phyloP scores from a whole-genome alignment of 306 rosid genomes.

The Fagus sylvatica region DNA sequence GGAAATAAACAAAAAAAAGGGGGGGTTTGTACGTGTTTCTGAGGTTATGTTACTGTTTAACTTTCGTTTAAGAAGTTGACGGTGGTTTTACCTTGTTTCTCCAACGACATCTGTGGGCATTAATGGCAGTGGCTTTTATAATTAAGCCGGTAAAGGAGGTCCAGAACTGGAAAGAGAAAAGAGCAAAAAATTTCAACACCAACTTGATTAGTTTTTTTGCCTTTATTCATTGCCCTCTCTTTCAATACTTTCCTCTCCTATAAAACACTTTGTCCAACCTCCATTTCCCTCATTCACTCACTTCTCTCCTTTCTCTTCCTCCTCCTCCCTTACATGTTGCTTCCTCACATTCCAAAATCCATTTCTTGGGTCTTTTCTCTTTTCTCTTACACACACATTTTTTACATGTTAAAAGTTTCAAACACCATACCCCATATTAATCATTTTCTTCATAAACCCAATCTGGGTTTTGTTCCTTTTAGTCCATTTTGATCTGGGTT shows the following conservation, averaged over 20 bases:
- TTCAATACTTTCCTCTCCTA: background rate
- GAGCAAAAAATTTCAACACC: slow-evolving; percentile 3
- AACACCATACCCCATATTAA: background rate
- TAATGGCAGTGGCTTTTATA: slow-evolving; percentile 30
- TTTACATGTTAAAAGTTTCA: too few species aligned
- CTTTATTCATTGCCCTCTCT: background rate
- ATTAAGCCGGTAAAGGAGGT: background rate
- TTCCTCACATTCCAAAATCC: background rate
- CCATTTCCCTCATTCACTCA: slow-evolving; percentile 12
- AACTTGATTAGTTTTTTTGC: background rate
- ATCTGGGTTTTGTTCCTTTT: slow-evolving; percentile 23
- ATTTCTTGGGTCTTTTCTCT: background rate
- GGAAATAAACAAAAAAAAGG: too few species aligned
- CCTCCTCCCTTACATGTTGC: background rate
- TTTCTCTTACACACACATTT: background rate
- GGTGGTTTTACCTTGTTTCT: background rate
- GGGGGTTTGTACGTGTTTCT: too few species aligned
- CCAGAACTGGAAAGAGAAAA: background rate
- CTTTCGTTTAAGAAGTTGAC: background rate
- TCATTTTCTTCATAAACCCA: background rate
- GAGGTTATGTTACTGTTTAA: too few species aligned
- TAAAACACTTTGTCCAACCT: slow-evolving; percentile 17
- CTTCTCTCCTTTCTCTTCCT: background rate
- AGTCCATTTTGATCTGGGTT: background rate
- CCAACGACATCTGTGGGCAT: slow-evolving; percentile 51